phyloP scores from a whole-genome alignment of 441 rosid species.

The Corymbia calophylla region DNA sequence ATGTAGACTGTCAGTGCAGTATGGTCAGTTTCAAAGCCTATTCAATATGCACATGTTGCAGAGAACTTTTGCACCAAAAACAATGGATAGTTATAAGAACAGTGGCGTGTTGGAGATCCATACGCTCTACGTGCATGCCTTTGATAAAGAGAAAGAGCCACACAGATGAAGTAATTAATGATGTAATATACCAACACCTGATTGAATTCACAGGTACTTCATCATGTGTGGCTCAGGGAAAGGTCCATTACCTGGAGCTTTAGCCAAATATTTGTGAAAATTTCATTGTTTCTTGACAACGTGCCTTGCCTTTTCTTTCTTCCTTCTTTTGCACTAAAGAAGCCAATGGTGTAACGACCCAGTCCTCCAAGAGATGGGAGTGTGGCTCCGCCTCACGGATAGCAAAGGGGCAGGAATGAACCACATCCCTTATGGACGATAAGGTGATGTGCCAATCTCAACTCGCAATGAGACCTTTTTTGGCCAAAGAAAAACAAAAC shows the following conservation, averaged over 20 bases:
- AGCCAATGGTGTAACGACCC: neutral
- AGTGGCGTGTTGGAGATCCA: neutral
- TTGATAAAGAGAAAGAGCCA: neutral
- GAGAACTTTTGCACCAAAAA: neutral
- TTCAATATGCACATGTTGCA: neutral
- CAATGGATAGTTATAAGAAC: neutral
- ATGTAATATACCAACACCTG: neutral
- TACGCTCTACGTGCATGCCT: neutral
- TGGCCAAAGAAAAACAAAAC: no score
- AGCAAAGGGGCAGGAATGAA: no score
- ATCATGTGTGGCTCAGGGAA: neutral
- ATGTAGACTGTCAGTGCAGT: neutral
- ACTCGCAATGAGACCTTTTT: no score
- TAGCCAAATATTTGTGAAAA: neutral
- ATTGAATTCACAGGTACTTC: neutral
- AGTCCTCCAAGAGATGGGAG: no score
- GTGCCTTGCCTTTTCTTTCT: neutral
- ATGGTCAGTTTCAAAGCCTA: neutral
- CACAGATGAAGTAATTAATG: neutral
- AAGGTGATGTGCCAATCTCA: no score
- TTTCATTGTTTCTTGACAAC: neutral
- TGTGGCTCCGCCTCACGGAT: no score
- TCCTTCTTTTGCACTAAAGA: neutral
- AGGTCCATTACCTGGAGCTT: neutral
- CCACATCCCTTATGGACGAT: no score